These are phyloP conservation scores for Rhizomucor miehei DNA, from an alignment of 371 early-diverging fungal species.

Conservation along the genomic window DNA sequence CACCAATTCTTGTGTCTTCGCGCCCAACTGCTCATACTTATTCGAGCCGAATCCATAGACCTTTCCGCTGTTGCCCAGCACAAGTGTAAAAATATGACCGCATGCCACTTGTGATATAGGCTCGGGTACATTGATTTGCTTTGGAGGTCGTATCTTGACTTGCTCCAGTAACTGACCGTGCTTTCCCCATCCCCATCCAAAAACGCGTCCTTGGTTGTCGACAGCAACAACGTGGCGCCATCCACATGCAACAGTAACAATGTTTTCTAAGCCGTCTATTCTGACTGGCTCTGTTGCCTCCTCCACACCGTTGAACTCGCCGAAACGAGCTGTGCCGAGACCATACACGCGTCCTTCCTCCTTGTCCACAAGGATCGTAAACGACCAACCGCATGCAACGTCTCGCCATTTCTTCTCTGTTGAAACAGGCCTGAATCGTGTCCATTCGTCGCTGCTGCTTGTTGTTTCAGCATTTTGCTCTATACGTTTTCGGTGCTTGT, in stretches of 20 bases:
- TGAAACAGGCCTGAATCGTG: conserved; percentile 2
- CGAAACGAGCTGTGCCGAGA: conserved; percentile 48
- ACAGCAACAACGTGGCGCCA: conserved; percentile 60
- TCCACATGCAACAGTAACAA: conserved; percentile 56
- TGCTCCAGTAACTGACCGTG: conserved; percentile 55
- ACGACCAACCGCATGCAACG: conserved; percentile 63
- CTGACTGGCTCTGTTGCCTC: conserved; percentile 10
- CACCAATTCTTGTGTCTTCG: no score
- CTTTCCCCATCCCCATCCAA: conserved; percentile 63
- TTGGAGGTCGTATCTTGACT: conserved; percentile 23
- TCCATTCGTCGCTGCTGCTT: not conserved
- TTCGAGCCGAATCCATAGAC: conserved; percentile 63
- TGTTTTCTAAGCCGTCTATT: conserved; percentile 14
- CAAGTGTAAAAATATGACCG: conserved; percentile 53
- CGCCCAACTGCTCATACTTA: conserved; percentile 55
- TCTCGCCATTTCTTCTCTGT: conserved; percentile 29
- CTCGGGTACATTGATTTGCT: not conserved
- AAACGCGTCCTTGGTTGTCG: conserved; percentile 31
- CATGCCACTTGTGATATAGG: conserved; percentile 39
- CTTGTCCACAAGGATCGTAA: conserved; percentile 37
- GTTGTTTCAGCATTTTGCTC: conserved; percentile 4
- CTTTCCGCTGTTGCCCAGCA: conserved; percentile 38
- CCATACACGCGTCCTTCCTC: conserved; percentile 37
- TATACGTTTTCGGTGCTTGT: no score
- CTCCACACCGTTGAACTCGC: conserved; percentile 39